Percentiles rank a stretch among this genome's conserved stretches.
Conservation (phyloP, 768 basidiomycete species). For the Termitomyces sp. region DNA sequence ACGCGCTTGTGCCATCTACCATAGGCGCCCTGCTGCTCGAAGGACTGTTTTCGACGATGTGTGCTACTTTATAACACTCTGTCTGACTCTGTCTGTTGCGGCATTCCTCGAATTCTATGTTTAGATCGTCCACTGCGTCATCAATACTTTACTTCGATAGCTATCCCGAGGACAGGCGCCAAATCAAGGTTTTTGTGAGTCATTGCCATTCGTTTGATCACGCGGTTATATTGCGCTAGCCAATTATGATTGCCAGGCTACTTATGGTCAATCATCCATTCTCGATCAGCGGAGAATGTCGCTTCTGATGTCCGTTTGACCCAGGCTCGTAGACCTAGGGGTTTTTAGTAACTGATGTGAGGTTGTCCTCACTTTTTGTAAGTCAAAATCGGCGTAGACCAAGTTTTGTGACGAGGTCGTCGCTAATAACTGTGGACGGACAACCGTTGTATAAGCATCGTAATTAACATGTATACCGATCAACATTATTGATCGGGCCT, state of each 20-base stretch:
- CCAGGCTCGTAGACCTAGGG: constrained; percentile 5
- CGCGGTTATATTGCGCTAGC: neutral
- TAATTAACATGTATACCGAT: neutral
- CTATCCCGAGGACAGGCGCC: constrained; percentile 5
- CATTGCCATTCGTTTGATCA: neutral
- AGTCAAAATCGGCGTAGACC: too few relatives aligned
- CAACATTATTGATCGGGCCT: constrained; percentile 1
- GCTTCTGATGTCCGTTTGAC: neutral
- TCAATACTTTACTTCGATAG: constrained; percentile 6
- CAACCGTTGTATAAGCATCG: neutral
- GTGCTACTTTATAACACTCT: neutral
- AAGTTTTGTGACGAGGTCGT: too few relatives aligned
- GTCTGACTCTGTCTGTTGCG: neutral
- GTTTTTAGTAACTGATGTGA: too few relatives aligned
- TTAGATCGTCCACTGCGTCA: constrained; percentile 11
- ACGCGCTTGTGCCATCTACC: constrained; percentile 4
- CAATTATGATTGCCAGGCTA: neutral
- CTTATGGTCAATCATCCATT: neutral
- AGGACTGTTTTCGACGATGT: constrained; percentile 11
- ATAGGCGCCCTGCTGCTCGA: constrained; percentile 9
- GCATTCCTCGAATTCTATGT: neutral
- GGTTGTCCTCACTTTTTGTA: too few relatives aligned
- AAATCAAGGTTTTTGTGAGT: constrained; percentile 9
- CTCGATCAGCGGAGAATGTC: neutral
- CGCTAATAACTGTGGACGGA: too few relatives aligned